Evolutionary conservation across 352 stramenopile species (phyloP).

Genomic region (Pythium aquatile): DNA sequence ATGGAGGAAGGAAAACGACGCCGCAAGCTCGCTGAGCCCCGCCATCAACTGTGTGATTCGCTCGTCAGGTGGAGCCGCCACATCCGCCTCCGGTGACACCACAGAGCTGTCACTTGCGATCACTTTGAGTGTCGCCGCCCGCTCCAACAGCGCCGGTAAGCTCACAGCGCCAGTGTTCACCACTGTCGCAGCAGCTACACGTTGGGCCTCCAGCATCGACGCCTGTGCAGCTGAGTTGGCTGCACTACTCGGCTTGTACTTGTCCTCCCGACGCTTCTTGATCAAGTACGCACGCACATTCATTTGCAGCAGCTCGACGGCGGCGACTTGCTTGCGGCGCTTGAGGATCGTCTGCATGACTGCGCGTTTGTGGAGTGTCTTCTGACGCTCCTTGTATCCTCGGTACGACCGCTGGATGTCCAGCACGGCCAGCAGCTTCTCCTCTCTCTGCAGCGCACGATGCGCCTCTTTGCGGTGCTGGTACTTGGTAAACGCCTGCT

Average conservation of each 20-base stretch:
- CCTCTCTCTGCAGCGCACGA: constrained; percentile 36
- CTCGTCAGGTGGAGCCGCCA: background rate
- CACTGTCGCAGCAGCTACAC: background rate
- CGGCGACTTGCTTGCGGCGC: constrained; percentile 46
- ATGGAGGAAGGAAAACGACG: constrained; percentile 25
- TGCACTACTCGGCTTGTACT: constrained; percentile 4
- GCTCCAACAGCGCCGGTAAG: background rate
- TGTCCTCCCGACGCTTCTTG: constrained; percentile 29
- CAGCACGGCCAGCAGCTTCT: constrained; percentile 51
- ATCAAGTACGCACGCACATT: constrained; percentile 63
- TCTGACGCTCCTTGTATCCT: constrained; percentile 50
- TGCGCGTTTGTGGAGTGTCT: constrained; percentile 49
- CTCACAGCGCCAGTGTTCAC: background rate
- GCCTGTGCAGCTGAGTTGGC: background rate
- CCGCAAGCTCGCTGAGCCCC: constrained; percentile 21
- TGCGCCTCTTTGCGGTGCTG: constrained; percentile 53
- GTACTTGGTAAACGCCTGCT: constrained; percentile 62
- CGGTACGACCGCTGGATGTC: constrained; percentile 71
- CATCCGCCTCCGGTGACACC: background rate
- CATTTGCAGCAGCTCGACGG: constrained; percentile 59
- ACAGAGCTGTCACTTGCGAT: background rate
- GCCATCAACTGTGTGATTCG: constrained; percentile 21
- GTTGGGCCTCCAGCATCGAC: constrained; percentile 18
- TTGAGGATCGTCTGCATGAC: constrained; percentile 49
- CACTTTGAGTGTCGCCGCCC: background rate